Base-by-base conservation (phyloP, 805 yeast genomes). In the Lachancea mirantina region DNA sequence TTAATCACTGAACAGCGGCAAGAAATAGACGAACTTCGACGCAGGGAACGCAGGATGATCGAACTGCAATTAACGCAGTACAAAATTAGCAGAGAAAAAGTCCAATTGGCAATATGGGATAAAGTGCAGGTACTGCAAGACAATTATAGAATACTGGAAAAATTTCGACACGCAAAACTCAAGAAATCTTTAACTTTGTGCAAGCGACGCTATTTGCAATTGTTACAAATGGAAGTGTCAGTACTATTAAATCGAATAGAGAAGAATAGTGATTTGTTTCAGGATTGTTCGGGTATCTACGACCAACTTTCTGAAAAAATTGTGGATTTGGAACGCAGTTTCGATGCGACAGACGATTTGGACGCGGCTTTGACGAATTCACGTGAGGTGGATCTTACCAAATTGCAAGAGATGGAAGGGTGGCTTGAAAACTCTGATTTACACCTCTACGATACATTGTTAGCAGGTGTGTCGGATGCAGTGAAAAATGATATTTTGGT, bases 1-100 rank as follows among this genome's bases (percentile, higher is more conserved):
- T 80, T 82, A 80, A 85, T 85, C 22, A 74, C 87, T 2, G 87
- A 82, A 47, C 95, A 83, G 49, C 74, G 75, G 43, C 70, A 66
- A 36, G 87, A 79, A 51, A 84, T 84, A 36, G 82, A 73, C 32
- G 81, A 76, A 39, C 63, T 85, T 32, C 62, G 83, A 42, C 52
- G 53, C 0, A 64, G 85, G 32, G 84, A 78, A 48, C 43, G 56
- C 4, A 46, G 54, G 14, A 56, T 65, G 35, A 57, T 75, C 3
- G 61, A 67, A 9, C 48, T 55, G 15, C 61, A 65, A 1, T 23
- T 69, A 4, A 48, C 52, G 3, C 61, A 58, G 26, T 63, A 53
- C 23, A 60, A 54, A 13, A 34, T 51, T 5, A 51, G 57, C 11
- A 53, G 65, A 26, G 66, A 62, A 14, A 60, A 61, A 31, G 65